These are phyloP conservation scores for Allium sativum DNA, from an alignment of 106 monocot genomes.

Conservation along the genomic window DNA sequence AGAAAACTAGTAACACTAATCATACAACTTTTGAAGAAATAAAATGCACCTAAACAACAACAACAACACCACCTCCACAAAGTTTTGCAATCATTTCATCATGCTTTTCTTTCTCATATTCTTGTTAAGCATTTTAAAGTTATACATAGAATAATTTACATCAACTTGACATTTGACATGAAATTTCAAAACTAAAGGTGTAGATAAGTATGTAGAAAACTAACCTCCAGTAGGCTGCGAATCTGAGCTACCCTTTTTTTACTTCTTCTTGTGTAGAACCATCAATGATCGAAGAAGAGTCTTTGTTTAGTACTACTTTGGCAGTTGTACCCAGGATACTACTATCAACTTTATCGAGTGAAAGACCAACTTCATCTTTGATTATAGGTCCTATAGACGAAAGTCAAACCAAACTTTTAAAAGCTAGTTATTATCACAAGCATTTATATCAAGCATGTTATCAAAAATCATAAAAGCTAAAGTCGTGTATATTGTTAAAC, in stretches of 20 bases:
- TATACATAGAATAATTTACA: neutral
- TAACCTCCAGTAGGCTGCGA: constrained; percentile 54
- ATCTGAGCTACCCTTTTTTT: constrained; percentile 56
- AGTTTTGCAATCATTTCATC: constrained; percentile 75
- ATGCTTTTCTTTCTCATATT: constrained; percentile 68
- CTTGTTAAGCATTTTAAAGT: constrained; percentile 42
- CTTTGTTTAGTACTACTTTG: constrained; percentile 64
- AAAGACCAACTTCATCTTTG: constrained; percentile 63
- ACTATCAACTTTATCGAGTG: constrained; percentile 54
- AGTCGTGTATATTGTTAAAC: too few species aligned
- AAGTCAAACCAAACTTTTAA: too few species aligned
- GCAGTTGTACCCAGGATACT: constrained; percentile 61
- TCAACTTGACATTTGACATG: neutral
- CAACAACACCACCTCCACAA: constrained; percentile 77
- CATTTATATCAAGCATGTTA: too few species aligned
- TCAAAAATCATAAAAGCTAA: too few species aligned
- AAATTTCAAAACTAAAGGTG: neutral
- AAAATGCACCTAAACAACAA: constrained; percentile 56
- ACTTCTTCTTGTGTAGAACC: constrained; percentile 68
- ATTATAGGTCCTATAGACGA: constrained; percentile 45
- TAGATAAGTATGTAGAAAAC: neutral
- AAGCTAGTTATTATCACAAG: too few species aligned
- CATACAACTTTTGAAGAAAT: neutral
- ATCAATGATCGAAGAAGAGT: constrained; percentile 58
- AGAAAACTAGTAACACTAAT: neutral